phyloP scores from a whole-genome alignment of 192 early-diverging fungal species.

The Linnemannia schmuckeri region DNA sequence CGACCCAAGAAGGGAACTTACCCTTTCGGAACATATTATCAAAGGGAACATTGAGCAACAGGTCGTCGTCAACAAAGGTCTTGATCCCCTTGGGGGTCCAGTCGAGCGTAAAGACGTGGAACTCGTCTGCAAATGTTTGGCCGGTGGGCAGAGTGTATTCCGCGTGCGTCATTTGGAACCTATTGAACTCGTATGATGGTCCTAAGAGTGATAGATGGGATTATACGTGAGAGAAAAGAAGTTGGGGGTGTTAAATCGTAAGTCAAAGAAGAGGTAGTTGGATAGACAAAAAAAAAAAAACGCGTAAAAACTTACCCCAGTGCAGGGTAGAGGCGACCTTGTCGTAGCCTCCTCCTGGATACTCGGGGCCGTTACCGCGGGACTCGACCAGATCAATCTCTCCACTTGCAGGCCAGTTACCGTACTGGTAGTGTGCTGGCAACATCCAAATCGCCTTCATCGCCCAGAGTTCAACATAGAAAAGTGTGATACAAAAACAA shows the following conservation, averaged over 20 bases:
- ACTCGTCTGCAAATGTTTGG: constrained; percentile 64
- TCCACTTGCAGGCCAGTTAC: constrained; percentile 74
- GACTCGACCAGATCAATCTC: constrained; percentile 72
- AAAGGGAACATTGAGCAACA: constrained; percentile 66
- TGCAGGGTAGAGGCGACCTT: constrained; percentile 67
- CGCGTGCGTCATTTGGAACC: constrained; percentile 60
- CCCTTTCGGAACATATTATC: constrained; percentile 65
- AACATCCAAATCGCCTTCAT: constrained; percentile 71
- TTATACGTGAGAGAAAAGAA: neutral
- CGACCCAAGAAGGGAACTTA: constrained; percentile 60
- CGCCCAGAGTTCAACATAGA: neutral
- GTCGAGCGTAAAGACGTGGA: constrained; percentile 67
- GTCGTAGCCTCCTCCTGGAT: constrained; percentile 49
- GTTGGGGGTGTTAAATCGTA: neutral
- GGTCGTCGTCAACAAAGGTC: constrained; percentile 68
- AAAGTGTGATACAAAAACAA: neutral
- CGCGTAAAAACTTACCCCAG: constrained; percentile 60
- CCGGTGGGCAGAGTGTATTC: constrained; percentile 53
- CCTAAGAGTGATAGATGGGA: constrained; percentile 28
- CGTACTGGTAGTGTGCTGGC: constrained; percentile 68
- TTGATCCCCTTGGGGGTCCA: constrained; percentile 67
- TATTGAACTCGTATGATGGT: constrained; percentile 61
- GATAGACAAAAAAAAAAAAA: neutral
- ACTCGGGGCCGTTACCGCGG: constrained; percentile 65
- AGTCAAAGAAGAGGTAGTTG: neutral